Evolutionary conservation across 805 yeast genomes (phyloP).

Genomic region (Lipomyces chichibuensis): DNA sequence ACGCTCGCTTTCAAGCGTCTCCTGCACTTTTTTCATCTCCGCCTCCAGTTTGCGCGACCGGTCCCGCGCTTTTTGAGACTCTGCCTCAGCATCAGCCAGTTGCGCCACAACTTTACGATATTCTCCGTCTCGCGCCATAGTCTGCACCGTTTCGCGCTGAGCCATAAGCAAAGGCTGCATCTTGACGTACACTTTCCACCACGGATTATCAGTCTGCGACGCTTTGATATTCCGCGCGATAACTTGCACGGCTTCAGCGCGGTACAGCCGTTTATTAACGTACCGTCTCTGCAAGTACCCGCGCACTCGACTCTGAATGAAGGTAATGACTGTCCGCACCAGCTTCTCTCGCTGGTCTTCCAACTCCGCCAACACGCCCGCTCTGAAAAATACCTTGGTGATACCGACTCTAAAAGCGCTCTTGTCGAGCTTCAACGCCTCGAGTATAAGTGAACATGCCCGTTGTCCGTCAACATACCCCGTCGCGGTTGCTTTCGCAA

Average conservation of each 20-base stretch:
- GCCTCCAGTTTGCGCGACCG: constrained; percentile 38
- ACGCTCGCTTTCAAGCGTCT: constrained; percentile 48
- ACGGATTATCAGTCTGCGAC: constrained; percentile 58
- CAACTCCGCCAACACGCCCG: constrained; percentile 74
- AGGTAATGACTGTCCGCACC: constrained; percentile 57
- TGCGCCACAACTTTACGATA: constrained; percentile 38
- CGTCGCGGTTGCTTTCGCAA: constrained; percentile 1
- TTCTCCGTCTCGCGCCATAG: constrained; percentile 44
- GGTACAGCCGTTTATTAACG: constrained; percentile 55
- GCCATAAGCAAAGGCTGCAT: constrained; percentile 77
- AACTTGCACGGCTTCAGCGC: constrained; percentile 69
- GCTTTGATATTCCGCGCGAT: constrained; percentile 63
- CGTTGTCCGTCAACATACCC: constrained; percentile 57
- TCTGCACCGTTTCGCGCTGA: constrained; percentile 54
- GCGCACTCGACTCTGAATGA: constrained; percentile 65
- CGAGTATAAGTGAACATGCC: constrained; percentile 68
- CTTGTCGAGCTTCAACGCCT: constrained; percentile 61
- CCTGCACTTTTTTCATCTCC: constrained; percentile 42
- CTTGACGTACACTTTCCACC: constrained; percentile 75
- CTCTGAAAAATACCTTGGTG: constrained; percentile 72
- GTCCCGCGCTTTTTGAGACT: constrained; percentile 39
- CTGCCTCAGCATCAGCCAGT: constrained; percentile 43
- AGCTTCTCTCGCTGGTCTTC: constrained; percentile 76
- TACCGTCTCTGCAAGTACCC: constrained; percentile 63
- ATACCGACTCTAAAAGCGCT: constrained; percentile 68